These are phyloP conservation scores for Lactarius tabidus DNA, from an alignment of 768 basidiomycete genomes.

Conservation along the genomic window DNA sequence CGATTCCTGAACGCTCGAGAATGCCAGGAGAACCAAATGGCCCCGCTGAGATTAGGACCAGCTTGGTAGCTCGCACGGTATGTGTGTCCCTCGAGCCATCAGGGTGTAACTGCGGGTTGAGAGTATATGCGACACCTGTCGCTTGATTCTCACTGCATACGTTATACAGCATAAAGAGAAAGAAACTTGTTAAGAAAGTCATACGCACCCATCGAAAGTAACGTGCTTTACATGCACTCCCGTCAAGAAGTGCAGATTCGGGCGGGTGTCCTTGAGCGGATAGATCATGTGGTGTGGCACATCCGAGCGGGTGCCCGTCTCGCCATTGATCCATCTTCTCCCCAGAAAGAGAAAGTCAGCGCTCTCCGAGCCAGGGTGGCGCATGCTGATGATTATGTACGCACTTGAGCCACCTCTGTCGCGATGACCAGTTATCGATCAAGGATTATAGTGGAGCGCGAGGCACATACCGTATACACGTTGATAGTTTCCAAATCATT, in stretches of 20 bases:
- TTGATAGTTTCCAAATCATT: slow-evolving; percentile 29
- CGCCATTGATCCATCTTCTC: slow-evolving; percentile 47
- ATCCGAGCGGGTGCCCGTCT: slow-evolving; percentile 54
- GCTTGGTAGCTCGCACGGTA: slow-evolving; percentile 31
- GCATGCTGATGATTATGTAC: not conserved
- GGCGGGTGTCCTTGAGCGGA: slow-evolving; percentile 31
- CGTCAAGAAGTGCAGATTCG: slow-evolving; percentile 34
- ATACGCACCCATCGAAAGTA: slow-evolving; percentile 29
- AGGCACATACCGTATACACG: slow-evolving; percentile 26
- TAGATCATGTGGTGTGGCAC: slow-evolving; percentile 42
- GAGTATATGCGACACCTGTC: slow-evolving; percentile 13
- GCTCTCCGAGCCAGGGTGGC: not conserved
- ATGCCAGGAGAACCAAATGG: slow-evolving; percentile 37
- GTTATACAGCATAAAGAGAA: slow-evolving; percentile 20
- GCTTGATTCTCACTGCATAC: slow-evolving; percentile 27
- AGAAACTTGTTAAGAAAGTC: slow-evolving; percentile 24
- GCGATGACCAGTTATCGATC: not conserved
- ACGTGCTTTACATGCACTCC: slow-evolving; percentile 36
- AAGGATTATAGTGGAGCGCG: not conserved
- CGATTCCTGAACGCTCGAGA: slow-evolving; percentile 41
- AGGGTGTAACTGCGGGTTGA: not conserved
- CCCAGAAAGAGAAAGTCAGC: not conserved
- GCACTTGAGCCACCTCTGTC: slow-evolving; percentile 33
- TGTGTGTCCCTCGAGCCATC: slow-evolving; percentile 6
- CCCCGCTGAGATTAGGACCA: slow-evolving; percentile 40